A percentile compares a stretch with the other conserved stretches of the same genome.
These are phyloP conservation scores for Leishmania guyanensis DNA, from an alignment of 208 protist species.

Conservation along the genomic window DNA sequence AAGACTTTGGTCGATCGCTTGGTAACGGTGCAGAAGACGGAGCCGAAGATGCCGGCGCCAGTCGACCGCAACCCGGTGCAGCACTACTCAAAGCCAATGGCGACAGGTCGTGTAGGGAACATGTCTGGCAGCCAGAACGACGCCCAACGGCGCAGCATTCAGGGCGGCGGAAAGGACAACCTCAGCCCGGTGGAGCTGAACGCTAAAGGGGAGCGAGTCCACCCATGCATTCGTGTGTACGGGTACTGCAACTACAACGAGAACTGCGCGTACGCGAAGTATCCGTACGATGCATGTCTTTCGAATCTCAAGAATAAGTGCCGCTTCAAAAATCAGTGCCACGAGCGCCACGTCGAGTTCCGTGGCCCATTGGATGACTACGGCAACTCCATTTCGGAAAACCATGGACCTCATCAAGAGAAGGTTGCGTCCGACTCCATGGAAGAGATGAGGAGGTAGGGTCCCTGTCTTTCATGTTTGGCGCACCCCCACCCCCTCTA, in stretches of 20 bases:
- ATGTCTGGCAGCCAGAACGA: conserved; percentile 6
- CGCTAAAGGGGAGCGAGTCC: conserved; percentile 65
- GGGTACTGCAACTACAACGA: conserved; percentile 91
- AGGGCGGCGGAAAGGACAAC: conserved; percentile 27
- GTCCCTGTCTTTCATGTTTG: neutral
- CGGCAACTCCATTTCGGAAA: conserved; percentile 27
- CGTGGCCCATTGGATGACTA: conserved; percentile 64
- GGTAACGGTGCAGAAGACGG: conserved; percentile 32
- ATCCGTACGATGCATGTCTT: conserved; percentile 88
- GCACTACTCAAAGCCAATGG: conserved; percentile 8
- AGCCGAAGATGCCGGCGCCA: conserved; percentile 12
- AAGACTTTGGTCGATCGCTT: conserved; percentile 81
- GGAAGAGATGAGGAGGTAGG: neutral
- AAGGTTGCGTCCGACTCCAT: neutral
- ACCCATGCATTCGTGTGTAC: conserved; percentile 90
- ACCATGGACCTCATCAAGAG: conserved; percentile 11
- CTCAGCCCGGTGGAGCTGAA: conserved; percentile 39
- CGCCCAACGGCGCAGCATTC: conserved; percentile 20
- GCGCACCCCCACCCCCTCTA: neutral
- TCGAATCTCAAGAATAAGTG: conserved; percentile 90
- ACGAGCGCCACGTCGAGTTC: conserved; percentile 89
- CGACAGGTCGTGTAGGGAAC: neutral
- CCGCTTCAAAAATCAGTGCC: conserved; percentile 85
- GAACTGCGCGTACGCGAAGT: conserved; percentile 83
- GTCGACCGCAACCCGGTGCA: conserved; percentile 10